phyloP scores from a whole-genome alignment of 2,329 filamentous ascomycete genomes.

The Xylariales sp. region DNA sequence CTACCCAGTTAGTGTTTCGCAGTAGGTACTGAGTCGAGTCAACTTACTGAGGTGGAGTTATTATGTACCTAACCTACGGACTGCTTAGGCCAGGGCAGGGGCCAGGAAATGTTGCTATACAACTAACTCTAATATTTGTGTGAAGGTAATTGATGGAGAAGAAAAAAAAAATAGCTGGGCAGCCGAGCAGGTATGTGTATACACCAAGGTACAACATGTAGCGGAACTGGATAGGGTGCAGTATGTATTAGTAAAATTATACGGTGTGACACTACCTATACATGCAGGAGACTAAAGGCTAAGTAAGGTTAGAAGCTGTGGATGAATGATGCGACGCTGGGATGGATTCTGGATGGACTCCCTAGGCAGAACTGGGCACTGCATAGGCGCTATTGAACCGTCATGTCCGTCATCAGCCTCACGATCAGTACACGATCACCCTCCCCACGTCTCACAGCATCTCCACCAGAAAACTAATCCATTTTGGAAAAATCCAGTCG shows the following conservation, averaged over 20 bases:
- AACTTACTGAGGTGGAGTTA: no score
- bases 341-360: neutral
- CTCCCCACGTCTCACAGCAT: slow-evolving; percentile 24
- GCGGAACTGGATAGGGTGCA: no score
- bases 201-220: no score
- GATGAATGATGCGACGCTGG: neutral
- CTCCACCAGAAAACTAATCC: slow-evolving; percentile 24
- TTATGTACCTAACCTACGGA: no score
- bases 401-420: slow-evolving; percentile 39
- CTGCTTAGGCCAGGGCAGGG: no score
- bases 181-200: no score
- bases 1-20: neutral
- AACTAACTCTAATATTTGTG: no score
- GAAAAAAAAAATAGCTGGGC: no score
- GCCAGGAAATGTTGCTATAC: no score
- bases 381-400: neutral
- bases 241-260: neutral
- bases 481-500: slow-evolving; percentile 28
- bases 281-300: neutral
- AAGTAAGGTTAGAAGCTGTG: neutral
- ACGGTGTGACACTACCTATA: slow-evolving; percentile 8
- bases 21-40: slow-evolving; percentile 2
- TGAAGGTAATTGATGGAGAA: no score
- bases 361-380: no score
- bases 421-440: neutral